Conservation (phyloP, 2,329 filamentous ascomycete genomes). For the Sphaerulina vaccinii region DNA sequence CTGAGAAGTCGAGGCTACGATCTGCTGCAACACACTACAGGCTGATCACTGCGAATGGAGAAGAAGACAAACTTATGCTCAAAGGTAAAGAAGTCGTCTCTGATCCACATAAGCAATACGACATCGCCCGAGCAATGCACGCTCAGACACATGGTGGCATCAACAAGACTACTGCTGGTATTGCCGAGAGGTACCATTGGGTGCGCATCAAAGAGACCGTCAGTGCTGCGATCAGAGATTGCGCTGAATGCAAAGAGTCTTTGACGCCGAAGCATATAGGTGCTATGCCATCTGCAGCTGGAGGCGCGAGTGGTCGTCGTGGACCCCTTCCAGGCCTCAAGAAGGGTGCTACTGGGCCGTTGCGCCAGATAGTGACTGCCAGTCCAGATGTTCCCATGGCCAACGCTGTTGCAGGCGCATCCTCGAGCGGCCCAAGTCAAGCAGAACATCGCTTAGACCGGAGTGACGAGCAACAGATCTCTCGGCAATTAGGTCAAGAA, state of each 20-base stretch:
- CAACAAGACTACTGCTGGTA: constrained; percentile 95
- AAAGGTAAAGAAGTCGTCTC: constrained; percentile 97
- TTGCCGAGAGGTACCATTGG: constrained; percentile 95
- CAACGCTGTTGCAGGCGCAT: constrained; percentile 13
- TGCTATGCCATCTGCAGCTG: constrained; percentile 1
- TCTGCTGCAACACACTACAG: constrained; percentile 96
- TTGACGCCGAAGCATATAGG: constrained; percentile 41
- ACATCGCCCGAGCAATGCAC: constrained; percentile 79
- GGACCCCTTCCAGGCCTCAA: constrained; percentile 9
- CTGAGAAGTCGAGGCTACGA: constrained; percentile 90
- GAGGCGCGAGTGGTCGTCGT: constrained; percentile 8
- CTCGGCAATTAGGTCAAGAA: constrained; percentile 4
- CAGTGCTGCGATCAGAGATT: constrained; percentile 89
- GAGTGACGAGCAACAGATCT: not conserved
- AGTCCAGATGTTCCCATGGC: constrained; percentile 15
- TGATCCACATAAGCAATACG: constrained; percentile 84
- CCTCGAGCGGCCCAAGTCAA: not conserved
- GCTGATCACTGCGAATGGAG: constrained; percentile 54
- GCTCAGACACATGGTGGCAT: constrained; percentile 80
- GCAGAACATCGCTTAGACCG: not conserved
- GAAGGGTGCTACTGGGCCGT: constrained; percentile 2
- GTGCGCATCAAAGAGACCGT: constrained; percentile 97
- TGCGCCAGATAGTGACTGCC: constrained; percentile 16
- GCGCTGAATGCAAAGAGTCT: constrained; percentile 81
- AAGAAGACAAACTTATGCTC: constrained; percentile 81